phyloP scores from a whole-genome alignment of 163 green algal genomes.

The Scenedesmus sp. region DNA sequence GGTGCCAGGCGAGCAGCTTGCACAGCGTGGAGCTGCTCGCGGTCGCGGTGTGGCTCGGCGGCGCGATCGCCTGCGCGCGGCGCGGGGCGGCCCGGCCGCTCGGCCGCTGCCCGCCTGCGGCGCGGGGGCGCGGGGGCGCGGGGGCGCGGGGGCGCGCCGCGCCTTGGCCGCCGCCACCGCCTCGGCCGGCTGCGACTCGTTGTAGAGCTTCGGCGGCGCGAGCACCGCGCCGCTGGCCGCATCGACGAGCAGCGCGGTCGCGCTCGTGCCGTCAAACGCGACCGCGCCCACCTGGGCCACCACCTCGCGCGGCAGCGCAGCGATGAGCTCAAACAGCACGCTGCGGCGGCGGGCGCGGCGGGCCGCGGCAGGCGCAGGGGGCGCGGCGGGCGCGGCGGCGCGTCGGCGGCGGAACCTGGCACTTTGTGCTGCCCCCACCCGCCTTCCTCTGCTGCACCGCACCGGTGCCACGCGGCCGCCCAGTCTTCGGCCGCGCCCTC shows the following conservation, averaged over 20 bases:
- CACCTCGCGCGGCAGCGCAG: constrained; percentile 34
- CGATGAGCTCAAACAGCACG: constrained; percentile 62
- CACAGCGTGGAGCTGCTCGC: constrained; percentile 82
- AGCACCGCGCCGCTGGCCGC: constrained; percentile 51
- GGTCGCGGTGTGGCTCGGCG: constrained; percentile 74
- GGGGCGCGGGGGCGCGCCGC: background rate
- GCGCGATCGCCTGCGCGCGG: constrained; percentile 65
- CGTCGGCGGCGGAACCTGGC: too few species aligned
- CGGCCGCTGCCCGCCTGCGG: too few species aligned
- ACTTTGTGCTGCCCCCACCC: background rate
- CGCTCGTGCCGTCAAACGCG: constrained; percentile 85
- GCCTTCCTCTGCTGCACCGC: background rate
- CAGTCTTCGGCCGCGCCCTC: constrained; percentile 6
- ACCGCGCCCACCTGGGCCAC: constrained; percentile 45
- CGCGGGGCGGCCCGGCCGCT: too few species aligned
- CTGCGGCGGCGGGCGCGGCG: constrained; percentile 11
- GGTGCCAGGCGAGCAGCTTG: constrained; percentile 85
- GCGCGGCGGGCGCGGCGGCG: too few species aligned
- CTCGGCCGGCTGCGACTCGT: constrained; percentile 67
- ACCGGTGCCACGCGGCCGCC: constrained; percentile 35
- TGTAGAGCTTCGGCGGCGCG: constrained; percentile 82
- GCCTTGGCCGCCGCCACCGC: constrained; percentile 61
- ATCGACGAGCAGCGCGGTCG: constrained; percentile 85
- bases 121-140: too few species aligned
- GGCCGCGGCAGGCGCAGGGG: constrained; percentile 6